Evolutionary conservation across 108 stramenopile genomes (phyloP).

Genomic region (Epithemia pelagica): DNA sequence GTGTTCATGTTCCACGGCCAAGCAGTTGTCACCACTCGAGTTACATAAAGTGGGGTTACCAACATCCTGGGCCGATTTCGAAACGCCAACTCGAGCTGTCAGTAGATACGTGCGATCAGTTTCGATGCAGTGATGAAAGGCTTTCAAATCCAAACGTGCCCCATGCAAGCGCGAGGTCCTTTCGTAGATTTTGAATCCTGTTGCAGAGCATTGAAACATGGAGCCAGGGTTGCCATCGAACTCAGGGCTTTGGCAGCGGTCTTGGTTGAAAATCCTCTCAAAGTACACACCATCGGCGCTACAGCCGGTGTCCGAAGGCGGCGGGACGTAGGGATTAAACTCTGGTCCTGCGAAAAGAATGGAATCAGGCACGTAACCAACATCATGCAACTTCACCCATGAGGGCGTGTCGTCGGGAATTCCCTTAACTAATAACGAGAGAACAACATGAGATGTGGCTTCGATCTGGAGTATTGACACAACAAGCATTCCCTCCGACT

Average conservation of each 20-base stretch:
- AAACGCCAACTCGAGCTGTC: constrained; percentile 6
- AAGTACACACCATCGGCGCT: background rate
- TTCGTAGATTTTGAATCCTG: background rate
- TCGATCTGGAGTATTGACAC: no score
- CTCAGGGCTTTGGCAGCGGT: background rate
- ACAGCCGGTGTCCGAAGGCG: background rate
- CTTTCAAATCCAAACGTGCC: constrained; percentile 9
- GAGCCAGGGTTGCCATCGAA: background rate
- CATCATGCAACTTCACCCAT: constrained; percentile 29
- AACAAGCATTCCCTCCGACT: no score
- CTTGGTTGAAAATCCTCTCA: background rate
- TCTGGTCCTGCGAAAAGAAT: background rate
- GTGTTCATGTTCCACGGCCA: background rate
- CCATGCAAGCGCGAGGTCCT: constrained; percentile 4
- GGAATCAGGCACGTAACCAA: background rate
- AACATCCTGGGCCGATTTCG: background rate
- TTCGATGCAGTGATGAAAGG: constrained; percentile 13
- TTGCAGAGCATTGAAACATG: background rate
- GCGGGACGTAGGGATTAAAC: background rate
- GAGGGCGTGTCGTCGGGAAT: constrained; percentile 20
- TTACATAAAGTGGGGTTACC: background rate
- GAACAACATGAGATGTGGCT: no score
- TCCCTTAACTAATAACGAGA: no score
- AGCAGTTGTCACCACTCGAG: background rate
- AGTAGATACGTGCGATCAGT: constrained; percentile 25